Evolutionary conservation across 2,329 filamentous ascomycete genomes (phyloP), one percentile per base, ranked within the genome.

Genomic region (Akanthomyces lecanii): DNA sequence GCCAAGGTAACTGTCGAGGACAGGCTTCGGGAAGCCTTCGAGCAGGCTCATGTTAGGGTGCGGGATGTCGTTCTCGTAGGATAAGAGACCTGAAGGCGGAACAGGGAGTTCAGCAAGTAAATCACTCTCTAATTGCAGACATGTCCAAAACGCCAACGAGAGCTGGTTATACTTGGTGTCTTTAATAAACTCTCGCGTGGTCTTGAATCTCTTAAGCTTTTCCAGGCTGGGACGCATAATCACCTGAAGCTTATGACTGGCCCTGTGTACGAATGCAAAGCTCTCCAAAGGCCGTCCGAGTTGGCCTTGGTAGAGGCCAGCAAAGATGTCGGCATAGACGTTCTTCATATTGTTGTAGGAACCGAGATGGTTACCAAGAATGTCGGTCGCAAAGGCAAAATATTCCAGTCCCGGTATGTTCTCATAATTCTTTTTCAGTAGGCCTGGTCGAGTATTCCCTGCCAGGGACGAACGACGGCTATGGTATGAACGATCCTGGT

Each of bases 391-490:
- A 65, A 90, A 88, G 1, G 90, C 90, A 73, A 93, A 97, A 72
- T 97, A 97, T 36, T 92, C 89, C 63, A 98, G 79, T 0, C 95
- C 95, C 0, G 95, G 94, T 65, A 97, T 90, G 7, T 90, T 83
- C 69, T 98, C 92, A 57, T 95, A 82, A 71, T 96, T 97, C 68
- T 77, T 77, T 66, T 77, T 77, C 36, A 76, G 61, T 14, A 69
- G 71, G 4, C 73, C 73, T 11, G 67, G 61, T 23, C 74, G 71
- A 50, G 66, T 67, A 1, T 67, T 65, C 2, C 75, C 80, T 69
- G 87, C 81, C 50, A 83, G 71, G 0, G 84, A 87, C 4, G 79
- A 77, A 62, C 83, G 77, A 58, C 85, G 78, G 67, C 81, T 82
- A 66, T 77, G 74, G 1, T 73, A 68, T 7, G 71, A 71, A 47